These are phyloP conservation scores for Pueraria montana DNA, from an alignment of 306 rosid genomes.

Conservation along the genomic window DNA sequence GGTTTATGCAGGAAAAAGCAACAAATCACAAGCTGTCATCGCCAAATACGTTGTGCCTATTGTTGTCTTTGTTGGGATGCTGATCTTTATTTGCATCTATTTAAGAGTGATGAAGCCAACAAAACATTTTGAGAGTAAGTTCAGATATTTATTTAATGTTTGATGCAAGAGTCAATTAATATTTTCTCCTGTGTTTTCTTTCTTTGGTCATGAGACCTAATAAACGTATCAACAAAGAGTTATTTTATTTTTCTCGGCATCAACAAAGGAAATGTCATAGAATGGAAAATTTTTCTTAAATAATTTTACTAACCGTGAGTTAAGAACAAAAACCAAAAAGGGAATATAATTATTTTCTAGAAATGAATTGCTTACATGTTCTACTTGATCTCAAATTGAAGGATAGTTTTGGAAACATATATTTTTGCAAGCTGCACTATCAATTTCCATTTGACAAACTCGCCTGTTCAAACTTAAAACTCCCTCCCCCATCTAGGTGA, in stretches of 20 bases:
- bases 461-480: neutral
- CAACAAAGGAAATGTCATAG: neutral
- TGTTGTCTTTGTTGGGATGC: constrained; percentile 36
- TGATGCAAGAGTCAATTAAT: neutral
- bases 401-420: neutral
- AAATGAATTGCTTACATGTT: neutral
- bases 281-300: too few relatives aligned
- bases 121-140: neutral
- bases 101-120: constrained; percentile 39
- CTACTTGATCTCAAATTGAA: neutral
- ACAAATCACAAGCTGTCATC: constrained; percentile 4
- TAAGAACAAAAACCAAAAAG: neutral
- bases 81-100: constrained; percentile 32
- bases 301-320: neutral
- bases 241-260: neutral
- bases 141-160: neutral
- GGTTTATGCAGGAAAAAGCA: constrained; percentile 48
- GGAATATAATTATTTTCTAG: neutral
- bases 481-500: constrained; percentile 12
- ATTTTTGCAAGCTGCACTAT: neutral
- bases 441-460: neutral
- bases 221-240: neutral
- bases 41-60: constrained; percentile 42
- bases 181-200: neutral
- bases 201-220: neutral